Evolutionary conservation across 768 basidiomycete species (phyloP).

Genomic region (Leccinum ochraceum): DNA sequence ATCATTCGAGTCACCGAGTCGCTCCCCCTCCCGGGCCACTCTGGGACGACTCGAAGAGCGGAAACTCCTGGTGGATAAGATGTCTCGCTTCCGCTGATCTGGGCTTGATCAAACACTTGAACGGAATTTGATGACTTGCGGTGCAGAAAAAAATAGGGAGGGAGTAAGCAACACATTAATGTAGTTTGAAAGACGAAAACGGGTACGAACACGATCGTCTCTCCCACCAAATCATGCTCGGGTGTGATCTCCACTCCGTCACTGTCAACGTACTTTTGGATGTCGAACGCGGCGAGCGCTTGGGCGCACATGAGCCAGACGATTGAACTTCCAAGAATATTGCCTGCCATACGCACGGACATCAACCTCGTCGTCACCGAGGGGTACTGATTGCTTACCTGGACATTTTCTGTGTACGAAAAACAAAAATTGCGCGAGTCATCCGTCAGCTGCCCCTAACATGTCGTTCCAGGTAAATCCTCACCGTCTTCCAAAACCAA

Average conservation of each 20-base stretch:
- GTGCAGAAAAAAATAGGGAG: neutral
- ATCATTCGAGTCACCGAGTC: too few species aligned
- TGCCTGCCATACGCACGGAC: neutral
- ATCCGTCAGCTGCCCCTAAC: neutral
- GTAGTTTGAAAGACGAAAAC: neutral
- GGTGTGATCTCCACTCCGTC: constrained; percentile 42
- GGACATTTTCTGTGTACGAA: constrained; percentile 12
- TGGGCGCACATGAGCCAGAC: constrained; percentile 19
- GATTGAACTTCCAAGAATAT: neutral
- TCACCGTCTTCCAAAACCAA: constrained; percentile 25
- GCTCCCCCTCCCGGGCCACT: accelerated
- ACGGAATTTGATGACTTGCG: neutral
- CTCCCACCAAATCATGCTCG: constrained; percentile 37
- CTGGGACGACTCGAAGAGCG: neutral
- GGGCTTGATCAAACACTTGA: neutral
- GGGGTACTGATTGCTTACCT: neutral
- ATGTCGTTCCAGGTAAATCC: neutral
- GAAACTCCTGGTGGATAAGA: neutral
- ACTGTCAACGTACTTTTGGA: constrained; percentile 41
- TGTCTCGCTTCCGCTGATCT: neutral
- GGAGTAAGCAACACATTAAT: neutral
- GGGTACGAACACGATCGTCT: constrained; percentile 5
- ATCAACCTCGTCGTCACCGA: neutral
- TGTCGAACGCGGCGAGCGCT: constrained; percentile 46
- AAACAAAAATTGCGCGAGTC: too few species aligned